Evolutionary conservation across 495 filamentous ascomycete genomes (phyloP).

Genomic region (Parathielavia appendiculata): DNA sequence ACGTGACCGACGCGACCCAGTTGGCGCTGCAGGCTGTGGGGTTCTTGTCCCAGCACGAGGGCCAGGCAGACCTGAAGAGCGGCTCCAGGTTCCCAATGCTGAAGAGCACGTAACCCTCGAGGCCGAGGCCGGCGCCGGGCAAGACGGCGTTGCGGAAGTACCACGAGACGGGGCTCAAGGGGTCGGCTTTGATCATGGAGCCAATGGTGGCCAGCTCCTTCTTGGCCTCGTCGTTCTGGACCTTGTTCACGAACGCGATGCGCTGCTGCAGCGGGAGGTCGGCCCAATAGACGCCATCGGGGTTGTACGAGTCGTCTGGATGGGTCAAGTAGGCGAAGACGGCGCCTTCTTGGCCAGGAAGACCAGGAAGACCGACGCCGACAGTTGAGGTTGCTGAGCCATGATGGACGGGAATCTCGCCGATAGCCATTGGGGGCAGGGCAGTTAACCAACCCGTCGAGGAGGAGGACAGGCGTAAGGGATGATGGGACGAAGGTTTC

Average conservation of each 20-base stretch:
- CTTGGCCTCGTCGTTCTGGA: slow-evolving; percentile 59
- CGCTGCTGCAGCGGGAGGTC: slow-evolving; percentile 65
- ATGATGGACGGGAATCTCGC: slow-evolving; percentile 46
- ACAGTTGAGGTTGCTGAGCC: slow-evolving; percentile 44
- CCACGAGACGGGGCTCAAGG: slow-evolving; percentile 70
- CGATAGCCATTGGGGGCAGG: slow-evolving; percentile 29
- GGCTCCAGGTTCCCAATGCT: slow-evolving; percentile 85
- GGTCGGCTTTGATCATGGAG: slow-evolving; percentile 73
- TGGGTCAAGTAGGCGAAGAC: slow-evolving; percentile 70
- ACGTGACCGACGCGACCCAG: slow-evolving; percentile 74
- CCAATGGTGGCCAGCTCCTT: slow-evolving; percentile 63
- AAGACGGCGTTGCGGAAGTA: slow-evolving; percentile 85
- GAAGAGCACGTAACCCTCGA: slow-evolving; percentile 93
- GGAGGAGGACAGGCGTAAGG: no score
- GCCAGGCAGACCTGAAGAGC: slow-evolving; percentile 64
- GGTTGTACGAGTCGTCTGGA: slow-evolving; percentile 76
- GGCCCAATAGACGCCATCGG: slow-evolving; percentile 83
- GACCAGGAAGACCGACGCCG: slow-evolving; percentile 34
- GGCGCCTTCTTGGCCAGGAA: slow-evolving; percentile 57
- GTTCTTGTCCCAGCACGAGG: slow-evolving; percentile 61
- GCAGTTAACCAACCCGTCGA: no score
- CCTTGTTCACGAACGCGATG: slow-evolving; percentile 63
- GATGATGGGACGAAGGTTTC: no score
- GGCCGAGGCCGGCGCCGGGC: slow-evolving; percentile 78
- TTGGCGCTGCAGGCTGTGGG: slow-evolving; percentile 59